A percentile compares a stretch with the other conserved stretches of the same genome.
phyloP scores from a whole-genome alignment of 2,329 filamentous ascomycete species.

The Fusarium miscanthi region DNA sequence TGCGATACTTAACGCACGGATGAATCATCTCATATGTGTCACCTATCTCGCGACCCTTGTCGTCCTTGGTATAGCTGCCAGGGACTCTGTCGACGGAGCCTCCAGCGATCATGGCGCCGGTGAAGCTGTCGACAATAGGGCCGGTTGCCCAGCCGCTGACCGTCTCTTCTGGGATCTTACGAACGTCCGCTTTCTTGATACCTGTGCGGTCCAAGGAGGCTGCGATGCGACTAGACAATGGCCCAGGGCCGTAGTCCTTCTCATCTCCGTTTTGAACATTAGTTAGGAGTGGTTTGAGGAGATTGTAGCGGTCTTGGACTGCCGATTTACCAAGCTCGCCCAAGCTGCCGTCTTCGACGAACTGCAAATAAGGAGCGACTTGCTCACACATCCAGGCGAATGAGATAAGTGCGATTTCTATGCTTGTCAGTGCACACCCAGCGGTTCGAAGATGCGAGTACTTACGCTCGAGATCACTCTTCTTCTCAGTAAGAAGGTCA shows the following conservation, averaged over 20 bases:
- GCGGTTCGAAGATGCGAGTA: neutral
- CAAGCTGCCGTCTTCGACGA: conserved; percentile 21
- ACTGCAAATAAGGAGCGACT: conserved; percentile 32
- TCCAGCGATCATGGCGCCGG: conserved; percentile 27
- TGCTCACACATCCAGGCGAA: conserved; percentile 46
- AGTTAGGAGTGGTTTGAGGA: conserved; percentile 37
- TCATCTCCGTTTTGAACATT: conserved; percentile 29
- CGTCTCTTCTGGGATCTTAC: conserved; percentile 27
- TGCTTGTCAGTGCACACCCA: neutral
- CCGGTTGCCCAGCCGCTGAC: conserved; percentile 42
- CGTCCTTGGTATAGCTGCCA: conserved; percentile 30
- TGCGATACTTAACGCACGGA: conserved; percentile 39
- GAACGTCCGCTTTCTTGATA: conserved; percentile 26
- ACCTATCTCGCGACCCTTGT: conserved; percentile 18
- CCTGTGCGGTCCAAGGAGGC: conserved; percentile 24
- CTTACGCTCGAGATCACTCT: conserved; percentile 43
- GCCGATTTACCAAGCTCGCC: conserved; percentile 24
- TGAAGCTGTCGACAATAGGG: conserved; percentile 43
- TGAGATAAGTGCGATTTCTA: conserved; percentile 43
- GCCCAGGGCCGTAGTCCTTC: conserved; percentile 28
- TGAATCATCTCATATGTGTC: conserved; percentile 39
- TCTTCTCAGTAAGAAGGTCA: conserved; percentile 33
- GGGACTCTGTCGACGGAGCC: conserved; percentile 29
- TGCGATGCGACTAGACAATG: conserved; percentile 21
- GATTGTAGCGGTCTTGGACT: conserved; percentile 35